These are phyloP conservation scores for Monosporascus sp. DNA, from an alignment of 2,329 filamentous ascomycete species.

Conservation along the genomic window DNA sequence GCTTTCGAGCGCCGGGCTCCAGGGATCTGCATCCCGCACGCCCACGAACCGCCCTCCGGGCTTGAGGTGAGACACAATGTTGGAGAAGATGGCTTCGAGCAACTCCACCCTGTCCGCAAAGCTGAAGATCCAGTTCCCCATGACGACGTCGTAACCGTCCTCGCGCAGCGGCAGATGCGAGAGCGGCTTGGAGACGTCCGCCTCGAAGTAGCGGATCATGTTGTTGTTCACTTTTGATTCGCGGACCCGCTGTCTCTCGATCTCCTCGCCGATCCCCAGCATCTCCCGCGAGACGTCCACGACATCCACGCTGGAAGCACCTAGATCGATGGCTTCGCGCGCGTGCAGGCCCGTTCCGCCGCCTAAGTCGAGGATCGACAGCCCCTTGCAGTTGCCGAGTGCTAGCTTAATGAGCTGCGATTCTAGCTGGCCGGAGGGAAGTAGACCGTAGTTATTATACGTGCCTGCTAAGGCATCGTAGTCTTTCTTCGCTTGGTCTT, in stretches of 20 bases:
- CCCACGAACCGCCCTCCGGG: constrained; percentile 13
- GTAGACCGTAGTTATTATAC: too few species aligned
- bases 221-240: background rate
- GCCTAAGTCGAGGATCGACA: constrained; percentile 2
- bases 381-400: background rate
- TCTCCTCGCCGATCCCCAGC: background rate
- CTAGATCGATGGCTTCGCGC: constrained; percentile 1
- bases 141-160: constrained; percentile 15
- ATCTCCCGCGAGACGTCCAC: constrained; percentile 3
- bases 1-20: background rate
- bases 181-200: constrained; percentile 8
- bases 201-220: background rate
- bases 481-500: too few species aligned
- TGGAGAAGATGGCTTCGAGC: constrained; percentile 13
- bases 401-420: too few species aligned
- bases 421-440: too few species aligned
- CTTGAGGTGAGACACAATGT: constrained; percentile 5
- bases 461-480: too few species aligned
- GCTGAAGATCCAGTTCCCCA: constrained; percentile 14
- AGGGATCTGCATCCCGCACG: constrained; percentile 8
- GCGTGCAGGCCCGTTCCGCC: constrained; percentile 1
- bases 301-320: constrained; percentile 1
- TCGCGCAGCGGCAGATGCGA: constrained; percentile 3
- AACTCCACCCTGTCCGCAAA: constrained; percentile 3
- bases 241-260: too few species aligned